Base-by-base conservation (phyloP, 176 grass and related monocot genomes). In the Lolium perenne region DNA sequence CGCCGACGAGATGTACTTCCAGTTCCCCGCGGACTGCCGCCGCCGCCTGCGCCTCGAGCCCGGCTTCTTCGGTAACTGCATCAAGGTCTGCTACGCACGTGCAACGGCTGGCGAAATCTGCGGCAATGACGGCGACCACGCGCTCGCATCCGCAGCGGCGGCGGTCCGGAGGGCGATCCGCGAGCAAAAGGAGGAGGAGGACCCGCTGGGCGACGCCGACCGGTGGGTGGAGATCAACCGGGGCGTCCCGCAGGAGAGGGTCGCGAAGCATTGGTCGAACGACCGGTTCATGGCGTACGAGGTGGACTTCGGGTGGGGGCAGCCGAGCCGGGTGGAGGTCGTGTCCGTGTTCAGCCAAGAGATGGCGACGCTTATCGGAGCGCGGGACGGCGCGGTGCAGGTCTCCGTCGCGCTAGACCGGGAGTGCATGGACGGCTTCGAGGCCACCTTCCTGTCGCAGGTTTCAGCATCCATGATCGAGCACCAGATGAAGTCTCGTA, bases 21-120 rank as follows among this genome's bases (percentile, higher is more conserved):
- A 57, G 16, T 45, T 93, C 59, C 14, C 21, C 5, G 91, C 77
- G 1, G 82, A 90, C 61, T 63, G 82, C 75, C 86, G 88, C 9
- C 58, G 15, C 45, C 82, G 82, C 47, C 25, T 93, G 0, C 81
- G 71, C 6, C 15, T 75, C 0, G 88, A 72, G 0, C 40, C 17
- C 20, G 67, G 63, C 38, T 93, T 76, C 77, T 91, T 93, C 45
- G 88, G 91, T 53, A 93, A 76, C 61, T 93, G 88, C 83, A 10
- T 93, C 2, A 57, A 16, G 69, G 3, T 17, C 25, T 88, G 82
- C 85, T 46, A 56, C 61, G 72, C 53, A 1, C 0, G 61, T 54
- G 80, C 62, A 6, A 18, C 18, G 29, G 81, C 48, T 2, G 78
- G 73, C 11, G 83, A 83, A 0, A 68, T 93, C 38, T 35, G 83